Evolutionary conservation across 2,329 filamentous ascomycete species (phyloP), one percentile per base, ranked within the genome.

Genomic region (Beauveria australis): DNA sequence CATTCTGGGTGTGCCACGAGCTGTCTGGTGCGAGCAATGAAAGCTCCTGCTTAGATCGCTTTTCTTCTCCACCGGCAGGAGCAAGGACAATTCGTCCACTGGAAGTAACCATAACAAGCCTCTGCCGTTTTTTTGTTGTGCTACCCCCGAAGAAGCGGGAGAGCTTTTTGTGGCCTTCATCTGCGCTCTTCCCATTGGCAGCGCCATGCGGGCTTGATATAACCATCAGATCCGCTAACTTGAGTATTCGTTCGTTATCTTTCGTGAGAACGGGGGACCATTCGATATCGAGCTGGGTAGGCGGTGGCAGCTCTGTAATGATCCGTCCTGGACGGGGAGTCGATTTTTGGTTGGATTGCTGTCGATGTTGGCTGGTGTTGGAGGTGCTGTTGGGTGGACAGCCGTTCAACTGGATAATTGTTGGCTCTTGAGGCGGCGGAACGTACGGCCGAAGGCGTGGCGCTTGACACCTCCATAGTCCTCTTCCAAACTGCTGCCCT

Each of bases 241-340:
- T 97, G 64, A 99, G 74, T 66, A 99, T 99, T 41, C 94, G 85
- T 74, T 99, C 94, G 69, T 97, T 97, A 62, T 86, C 88, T 68
- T 88, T 87, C 10, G 90, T 97, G 60, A 99, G 78, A 5, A 99
- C 92, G 1, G 94, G 94, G 0, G 93, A 97, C 94, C 94, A 99
- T 74, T 99, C 94, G 61, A 99, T 96, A 70, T 99, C 94, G 28
- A 99, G 79, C 72, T 97, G 94, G 55, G 90, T 96, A 0, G 94
- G 94, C n/a, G 94, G 93, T 18, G 94, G 92, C 10, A 99, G 81
- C 73, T 99, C 94, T 1, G 94, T 97, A 63, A 99, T 95, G 63
- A 97, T 86, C 63, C 92, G 82, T 2, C 89, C 82, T 37, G 92
- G 89, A 60, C 91, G 79, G 28, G 78, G 76, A 40, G 74, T 72